Base-by-base conservation (phyloP, 192 early-diverging fungal species). In the Coemansia sp. region DNA sequence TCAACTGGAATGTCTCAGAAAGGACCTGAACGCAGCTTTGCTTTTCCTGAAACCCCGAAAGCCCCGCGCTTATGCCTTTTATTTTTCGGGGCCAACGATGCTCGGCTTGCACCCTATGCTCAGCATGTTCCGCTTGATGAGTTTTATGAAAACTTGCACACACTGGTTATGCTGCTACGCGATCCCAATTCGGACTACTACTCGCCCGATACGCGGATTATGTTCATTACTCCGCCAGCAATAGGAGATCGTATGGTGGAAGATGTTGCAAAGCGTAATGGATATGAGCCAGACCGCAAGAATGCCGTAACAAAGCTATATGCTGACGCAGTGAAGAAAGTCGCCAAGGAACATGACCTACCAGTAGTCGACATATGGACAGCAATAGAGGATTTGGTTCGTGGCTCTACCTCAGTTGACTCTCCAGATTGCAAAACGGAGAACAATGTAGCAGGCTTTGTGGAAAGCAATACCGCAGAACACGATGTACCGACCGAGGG, bases 11-110 rank as follows among this genome's bases (percentile, higher is more conserved):
- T 14, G 2, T n/a, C 25, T 9, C 38, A 14, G 38, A 57, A 25
- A 35, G 29, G 48, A 48, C 25, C 60, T 3, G 29, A 19, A 19
- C 47, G 17, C 11, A 37, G 54, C 19, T 38, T 27, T 37, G 54
- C 38, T 17, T 56, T 56, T 26, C 62, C 62, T 6, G 39, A 11
- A 6, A n/a, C 35, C 2, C 38, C 62, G 2, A 41, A 45, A 52
- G 23, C 38, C 14, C 62, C 62, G 16, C 51, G 10, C 1, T 41
- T 64, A 14, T 64, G 62, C 6, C 11, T 83, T 21, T 68, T 95
- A 17, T 90, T 90, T 57, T 84, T 92, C 56, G 93, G 93, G 10
- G 85, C 93, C 17, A 94, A 95, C 64, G 93, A 95, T 62, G 85
- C 90, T 0, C 82, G 83, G 1, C 58, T 87, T 17, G 70, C 74